phyloP scores from a whole-genome alignment of 257 asterid genomes.

The Solanum paucissectum region DNA sequence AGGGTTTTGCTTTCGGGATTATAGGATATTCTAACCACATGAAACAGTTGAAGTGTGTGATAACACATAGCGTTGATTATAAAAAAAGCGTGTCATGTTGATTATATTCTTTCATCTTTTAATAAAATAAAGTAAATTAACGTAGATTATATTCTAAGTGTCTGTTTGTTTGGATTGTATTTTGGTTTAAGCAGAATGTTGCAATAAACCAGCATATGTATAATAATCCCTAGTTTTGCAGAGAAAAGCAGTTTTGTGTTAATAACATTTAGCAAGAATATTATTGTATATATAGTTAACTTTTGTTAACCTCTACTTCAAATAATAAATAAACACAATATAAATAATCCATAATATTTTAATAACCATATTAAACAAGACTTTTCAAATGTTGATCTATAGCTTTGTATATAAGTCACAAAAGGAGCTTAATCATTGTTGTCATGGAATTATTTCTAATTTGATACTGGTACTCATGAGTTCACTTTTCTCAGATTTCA shows the following conservation, averaged over 20 bases:
- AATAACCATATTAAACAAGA: background rate
- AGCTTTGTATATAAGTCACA: background rate
- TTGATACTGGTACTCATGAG: background rate
- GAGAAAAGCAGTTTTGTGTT: background rate
- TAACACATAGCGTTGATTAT: background rate
- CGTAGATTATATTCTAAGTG: background rate
- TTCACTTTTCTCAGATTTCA: conserved; percentile 54
- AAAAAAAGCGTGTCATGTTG: background rate
- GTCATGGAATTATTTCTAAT: background rate
- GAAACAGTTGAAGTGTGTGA: background rate
- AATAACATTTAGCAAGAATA: background rate
- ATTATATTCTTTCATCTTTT: background rate
- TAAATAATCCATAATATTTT: background rate
- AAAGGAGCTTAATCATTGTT: background rate
- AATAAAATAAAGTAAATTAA: background rate
- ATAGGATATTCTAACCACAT: background rate
- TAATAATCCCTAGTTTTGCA: background rate
- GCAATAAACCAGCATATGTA: background rate
- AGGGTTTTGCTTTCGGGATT: background rate
- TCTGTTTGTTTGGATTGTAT: background rate
- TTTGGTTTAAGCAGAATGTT: background rate
- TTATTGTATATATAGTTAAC: background rate
- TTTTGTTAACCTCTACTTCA: background rate
- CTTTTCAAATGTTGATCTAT: background rate
- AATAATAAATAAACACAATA: background rate